These are phyloP conservation scores for Mollisiaceae sp. DNA, from an alignment of 2,329 filamentous ascomycete species.

Conservation along the genomic window DNA sequence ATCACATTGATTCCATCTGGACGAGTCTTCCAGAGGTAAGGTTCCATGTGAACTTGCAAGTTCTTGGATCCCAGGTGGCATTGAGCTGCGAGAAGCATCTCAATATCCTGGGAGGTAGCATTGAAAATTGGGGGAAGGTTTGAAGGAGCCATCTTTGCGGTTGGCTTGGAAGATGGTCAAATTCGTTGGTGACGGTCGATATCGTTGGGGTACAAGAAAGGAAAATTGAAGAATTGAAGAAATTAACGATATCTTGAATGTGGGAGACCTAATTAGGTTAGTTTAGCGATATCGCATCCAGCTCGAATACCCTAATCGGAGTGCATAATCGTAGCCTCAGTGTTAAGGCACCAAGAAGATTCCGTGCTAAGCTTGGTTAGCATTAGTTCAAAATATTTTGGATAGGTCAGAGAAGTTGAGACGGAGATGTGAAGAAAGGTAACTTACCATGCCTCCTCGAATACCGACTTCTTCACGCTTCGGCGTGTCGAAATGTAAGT, in stretches of 20 bases:
- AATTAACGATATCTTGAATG: constrained; percentile 14
- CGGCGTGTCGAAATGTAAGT: constrained; percentile 64
- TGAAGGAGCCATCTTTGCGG: constrained; percentile 87
- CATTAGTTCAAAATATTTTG: constrained; percentile 3
- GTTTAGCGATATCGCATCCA: too few species aligned
- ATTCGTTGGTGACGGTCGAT: constrained; percentile 37
- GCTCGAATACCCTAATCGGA: constrained; percentile 6
- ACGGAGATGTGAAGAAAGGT: not conserved
- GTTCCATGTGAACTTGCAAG: constrained; percentile 81
- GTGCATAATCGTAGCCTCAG: constrained; percentile 8
- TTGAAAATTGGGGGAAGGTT: constrained; percentile 96
- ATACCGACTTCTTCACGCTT: constrained; percentile 65
- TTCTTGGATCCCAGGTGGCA: constrained; percentile 98
- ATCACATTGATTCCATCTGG: constrained; percentile 98
- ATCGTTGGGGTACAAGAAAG: constrained; percentile 10
- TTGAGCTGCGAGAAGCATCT: constrained; percentile 98
- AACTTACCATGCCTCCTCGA: constrained; percentile 66
- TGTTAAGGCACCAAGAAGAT: constrained; percentile 16
- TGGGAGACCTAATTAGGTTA: not conserved
- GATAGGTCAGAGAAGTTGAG: not conserved
- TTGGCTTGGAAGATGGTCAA: constrained; percentile 33
- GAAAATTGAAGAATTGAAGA: constrained; percentile 20
- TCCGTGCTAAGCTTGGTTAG: not conserved
- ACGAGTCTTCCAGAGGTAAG: constrained; percentile 99
- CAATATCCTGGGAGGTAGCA: constrained; percentile 95